Evolutionary conservation across 1,284 basidiomycete species (phyloP), one percentile per base, ranked within the genome.

Genomic region (Ceratobasidium papillatum): DNA sequence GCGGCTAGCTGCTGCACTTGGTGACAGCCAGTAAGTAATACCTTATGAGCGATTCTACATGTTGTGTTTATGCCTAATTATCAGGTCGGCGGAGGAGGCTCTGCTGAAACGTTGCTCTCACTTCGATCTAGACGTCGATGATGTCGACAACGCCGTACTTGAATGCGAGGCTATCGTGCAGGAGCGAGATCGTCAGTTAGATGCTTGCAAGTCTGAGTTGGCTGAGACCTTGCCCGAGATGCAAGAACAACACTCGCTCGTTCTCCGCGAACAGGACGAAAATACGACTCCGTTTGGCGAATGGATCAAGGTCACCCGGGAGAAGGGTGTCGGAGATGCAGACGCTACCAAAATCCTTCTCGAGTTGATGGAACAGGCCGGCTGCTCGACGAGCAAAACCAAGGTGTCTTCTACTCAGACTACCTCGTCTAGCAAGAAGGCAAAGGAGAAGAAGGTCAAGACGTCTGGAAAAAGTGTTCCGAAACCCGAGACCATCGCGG

Each of bases 51-150:
- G 7, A 34, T 36, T n/a, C 11, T 30, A 47, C 34, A 45, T 11
- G 41, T 45, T 36, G 19, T 43, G 73, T 12, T n/a, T 41, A 56
- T 58, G 12, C 43, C 34, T 49, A 8, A 14, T 75, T 54, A 56
- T 54, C 76, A 93, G 92, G 78, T 89, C 93, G 74, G 94, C 94
- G 0, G 94, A 96, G 81, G 94, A 97, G 83, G 95, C 95, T 0
- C 86, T 97, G 2, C 86, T 97, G 73, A 97, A 97, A 80, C 91
- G 95, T 36, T 96, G 95, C 80, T 96, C 95, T 8, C 95, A 97
- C 81, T 97, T 97, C 82, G 93, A 95, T 80, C 87, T 96, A 49
- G 93, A 96, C 74, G 87, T 90, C 25, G 89, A 87, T 25, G 85
- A 87, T 68, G 89, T 87, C 78, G 89, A 91, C 76, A 93, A 93